A percentile compares a stretch with the other conserved stretches of the same genome.
Evolutionary conservation across 2,329 filamentous ascomycete genomes (phyloP).

Genomic region (Paraphoma sp.): DNA sequence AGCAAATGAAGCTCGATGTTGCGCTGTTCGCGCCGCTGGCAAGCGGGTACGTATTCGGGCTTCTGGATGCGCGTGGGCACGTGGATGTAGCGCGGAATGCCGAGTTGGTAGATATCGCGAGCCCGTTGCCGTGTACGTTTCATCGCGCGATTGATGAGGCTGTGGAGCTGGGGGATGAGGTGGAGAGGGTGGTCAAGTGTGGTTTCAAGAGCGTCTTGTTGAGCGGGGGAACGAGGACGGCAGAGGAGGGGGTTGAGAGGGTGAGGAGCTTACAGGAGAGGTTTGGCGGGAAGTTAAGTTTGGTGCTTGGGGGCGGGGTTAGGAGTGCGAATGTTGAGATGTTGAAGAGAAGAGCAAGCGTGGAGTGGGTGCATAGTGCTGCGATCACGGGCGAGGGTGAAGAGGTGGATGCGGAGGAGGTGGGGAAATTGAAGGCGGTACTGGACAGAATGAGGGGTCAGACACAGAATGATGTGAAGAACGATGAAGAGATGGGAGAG

Average conservation of each 20-base stretch:
- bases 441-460: not conserved
- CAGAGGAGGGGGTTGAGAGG: constrained; percentile 42
- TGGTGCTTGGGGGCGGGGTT: constrained; percentile 62
- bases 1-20: constrained; percentile 53
- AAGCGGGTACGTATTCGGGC: constrained; percentile 61
- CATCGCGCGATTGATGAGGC: constrained; percentile 61
- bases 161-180: constrained; percentile 31
- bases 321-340: constrained; percentile 51
- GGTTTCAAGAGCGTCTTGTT: constrained; percentile 59
- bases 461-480: not conserved
- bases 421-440: constrained; percentile 17
- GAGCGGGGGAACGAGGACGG: constrained; percentile 51
- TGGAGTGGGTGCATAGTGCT: constrained; percentile 54
- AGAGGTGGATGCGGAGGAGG: constrained; percentile 37
- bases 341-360: constrained; percentile 39
- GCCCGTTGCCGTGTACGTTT: constrained; percentile 58
- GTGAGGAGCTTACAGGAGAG: constrained; percentile 41
- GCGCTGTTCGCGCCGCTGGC: constrained; percentile 44
- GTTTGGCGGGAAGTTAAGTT: constrained; percentile 42
- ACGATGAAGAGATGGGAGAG: constrained; percentile 1
- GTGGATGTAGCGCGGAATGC: constrained; percentile 53
- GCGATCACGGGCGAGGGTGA: constrained; percentile 47
- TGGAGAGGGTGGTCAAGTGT: constrained; percentile 48
- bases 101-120: constrained; percentile 52
- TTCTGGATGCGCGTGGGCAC: constrained; percentile 41